These are phyloP conservation scores for Aspergillus fijiensis DNA, from an alignment of 2,329 filamentous ascomycete species.

Conservation along the genomic window DNA sequence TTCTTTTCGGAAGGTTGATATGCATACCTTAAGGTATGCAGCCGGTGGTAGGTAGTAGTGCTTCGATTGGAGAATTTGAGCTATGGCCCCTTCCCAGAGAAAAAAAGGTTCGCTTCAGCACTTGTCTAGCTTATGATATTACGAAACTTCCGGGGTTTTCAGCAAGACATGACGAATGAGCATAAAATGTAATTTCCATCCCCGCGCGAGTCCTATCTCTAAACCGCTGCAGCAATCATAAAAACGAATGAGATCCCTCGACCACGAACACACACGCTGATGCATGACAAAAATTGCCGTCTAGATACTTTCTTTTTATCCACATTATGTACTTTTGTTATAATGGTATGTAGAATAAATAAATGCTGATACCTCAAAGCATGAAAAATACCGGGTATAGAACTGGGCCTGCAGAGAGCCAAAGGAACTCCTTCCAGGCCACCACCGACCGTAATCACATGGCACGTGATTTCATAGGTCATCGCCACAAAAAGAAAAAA, in stretches of 20 bases:
- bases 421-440: too few relatives aligned
- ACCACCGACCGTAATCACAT: background rate
- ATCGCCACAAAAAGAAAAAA: background rate
- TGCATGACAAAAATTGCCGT: background rate
- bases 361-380: too few relatives aligned
- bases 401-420: too few relatives aligned
- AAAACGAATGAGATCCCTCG: background rate
- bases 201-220: background rate
- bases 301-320: background rate
- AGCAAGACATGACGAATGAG: too few relatives aligned
- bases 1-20: conserved; percentile 17
- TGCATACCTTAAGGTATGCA: too few relatives aligned
- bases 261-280: conserved; percentile 2
- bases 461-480: background rate
- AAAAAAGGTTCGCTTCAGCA: too few relatives aligned
- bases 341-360: background rate
- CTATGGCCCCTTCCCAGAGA: too few relatives aligned
- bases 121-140: too few relatives aligned
- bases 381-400: too few relatives aligned
- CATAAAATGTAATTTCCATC: background rate
- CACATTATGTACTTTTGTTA: background rate
- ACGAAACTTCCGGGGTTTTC: too few relatives aligned
- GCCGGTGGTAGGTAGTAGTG: background rate
- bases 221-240: background rate
- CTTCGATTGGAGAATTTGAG: too few relatives aligned